Evolutionary conservation across 164 flowering plant genomes (phyloP).

Genomic region (Piper longum): DNA sequence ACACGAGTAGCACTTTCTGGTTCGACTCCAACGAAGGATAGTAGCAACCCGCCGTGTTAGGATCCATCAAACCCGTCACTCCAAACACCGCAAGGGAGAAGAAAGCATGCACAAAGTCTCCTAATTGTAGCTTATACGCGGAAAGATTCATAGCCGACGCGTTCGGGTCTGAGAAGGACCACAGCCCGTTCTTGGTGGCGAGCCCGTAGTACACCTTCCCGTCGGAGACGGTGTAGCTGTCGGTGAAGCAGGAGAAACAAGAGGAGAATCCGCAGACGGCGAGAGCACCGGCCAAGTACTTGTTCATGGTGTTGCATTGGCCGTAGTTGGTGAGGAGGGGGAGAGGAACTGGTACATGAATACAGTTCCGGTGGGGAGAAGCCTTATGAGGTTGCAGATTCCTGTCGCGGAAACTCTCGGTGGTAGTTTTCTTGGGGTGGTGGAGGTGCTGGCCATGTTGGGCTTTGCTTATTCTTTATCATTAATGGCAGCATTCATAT

Average conservation of each 20-base stretch:
- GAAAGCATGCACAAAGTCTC: slow-evolving; percentile 68
- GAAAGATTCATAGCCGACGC: slow-evolving; percentile 22
- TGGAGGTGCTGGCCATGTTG: slow-evolving; percentile 1
- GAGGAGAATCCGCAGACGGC: slow-evolving; percentile 53
- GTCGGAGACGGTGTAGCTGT: slow-evolving; percentile 45
- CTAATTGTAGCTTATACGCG: slow-evolving; percentile 29
- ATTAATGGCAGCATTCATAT: neutral
- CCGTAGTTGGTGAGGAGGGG: slow-evolving; percentile 69
- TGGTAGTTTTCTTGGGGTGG: neutral
- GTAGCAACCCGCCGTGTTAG: slow-evolving; percentile 48
- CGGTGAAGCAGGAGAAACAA: slow-evolving; percentile 56
- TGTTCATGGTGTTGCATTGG: slow-evolving; percentile 43
- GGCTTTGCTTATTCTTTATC: neutral
- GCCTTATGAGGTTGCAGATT: slow-evolving; percentile 49
- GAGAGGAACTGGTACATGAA: slow-evolving; percentile 68
- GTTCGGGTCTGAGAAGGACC: slow-evolving; percentile 20
- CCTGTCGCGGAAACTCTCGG: slow-evolving; percentile 18
- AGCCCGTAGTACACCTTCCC: slow-evolving; percentile 49
- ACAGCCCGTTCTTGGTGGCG: slow-evolving; percentile 51
- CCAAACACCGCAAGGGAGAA: slow-evolving; percentile 41
- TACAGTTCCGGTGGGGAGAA: slow-evolving; percentile 88
- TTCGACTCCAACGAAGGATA: slow-evolving; percentile 37
- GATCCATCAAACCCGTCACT: slow-evolving; percentile 42
- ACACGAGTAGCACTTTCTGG: slow-evolving; percentile 39
- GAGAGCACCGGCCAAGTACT: slow-evolving; percentile 38